A percentile compares a stretch with the other conserved stretches of the same genome.
These are phyloP conservation scores for Xerocomellus intermedius DNA, from an alignment of 768 basidiomycete species.

Conservation along the genomic window DNA sequence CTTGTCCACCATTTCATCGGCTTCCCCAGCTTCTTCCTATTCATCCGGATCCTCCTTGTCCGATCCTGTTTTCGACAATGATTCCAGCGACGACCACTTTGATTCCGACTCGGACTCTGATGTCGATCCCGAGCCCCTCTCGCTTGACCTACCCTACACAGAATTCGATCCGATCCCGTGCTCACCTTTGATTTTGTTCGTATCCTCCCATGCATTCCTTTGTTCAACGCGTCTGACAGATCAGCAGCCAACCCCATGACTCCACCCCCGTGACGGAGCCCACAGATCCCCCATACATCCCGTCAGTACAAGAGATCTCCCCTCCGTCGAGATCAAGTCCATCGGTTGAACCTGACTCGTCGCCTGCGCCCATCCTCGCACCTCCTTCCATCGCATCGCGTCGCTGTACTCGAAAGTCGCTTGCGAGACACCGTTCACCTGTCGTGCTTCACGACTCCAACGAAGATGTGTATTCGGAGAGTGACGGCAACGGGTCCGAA, in stretches of 20 bases:
- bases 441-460: conserved; percentile 12
- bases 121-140: conserved; percentile 24
- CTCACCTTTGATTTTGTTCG: conserved; percentile 27
- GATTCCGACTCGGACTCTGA: conserved; percentile 34
- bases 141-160: conserved; percentile 14
- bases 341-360: not conserved
- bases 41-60: conserved; percentile 24
- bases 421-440: not conserved
- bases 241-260: conserved; percentile 18
- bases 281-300: conserved; percentile 14
- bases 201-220: not conserved
- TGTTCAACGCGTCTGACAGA: conserved; percentile 15
- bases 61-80: conserved; percentile 19
- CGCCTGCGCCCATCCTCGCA: not conserved
- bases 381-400: not conserved
- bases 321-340: conserved; percentile 2
- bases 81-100: conserved; percentile 25
- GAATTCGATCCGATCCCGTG: conserved; percentile 4
- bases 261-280: not conserved
- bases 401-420: conserved; percentile 10
- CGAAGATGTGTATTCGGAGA: conserved; percentile 36
- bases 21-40: conserved; percentile 23
- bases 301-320: conserved; percentile 6
- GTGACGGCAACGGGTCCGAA: conserved; percentile 40
- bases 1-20: conserved; percentile 30